A percentile compares a stretch with the other conserved stretches of the same genome.
These are phyloP conservation scores for Colletotrichum orchidophilum DNA, from an alignment of 2,329 filamentous ascomycete species.

Conservation along the genomic window DNA sequence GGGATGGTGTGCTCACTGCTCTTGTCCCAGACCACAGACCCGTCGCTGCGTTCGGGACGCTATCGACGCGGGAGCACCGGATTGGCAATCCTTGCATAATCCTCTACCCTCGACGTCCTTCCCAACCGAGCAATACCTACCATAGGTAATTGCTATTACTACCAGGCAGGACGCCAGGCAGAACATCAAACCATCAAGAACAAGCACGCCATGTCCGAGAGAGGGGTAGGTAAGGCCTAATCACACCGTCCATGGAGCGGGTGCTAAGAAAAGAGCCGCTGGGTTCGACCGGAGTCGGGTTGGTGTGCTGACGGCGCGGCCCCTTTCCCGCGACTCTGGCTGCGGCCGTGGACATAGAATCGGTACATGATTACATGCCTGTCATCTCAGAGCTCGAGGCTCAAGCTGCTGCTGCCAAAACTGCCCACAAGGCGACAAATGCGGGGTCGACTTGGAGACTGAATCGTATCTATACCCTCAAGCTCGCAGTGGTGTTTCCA, in stretches of 20 bases:
- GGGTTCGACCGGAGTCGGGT: background rate
- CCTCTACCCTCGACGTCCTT: background rate
- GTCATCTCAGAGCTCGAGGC: background rate
- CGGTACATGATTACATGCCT: background rate
- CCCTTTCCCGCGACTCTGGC: background rate
- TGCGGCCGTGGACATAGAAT: background rate
- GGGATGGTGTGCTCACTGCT: too few relatives aligned
- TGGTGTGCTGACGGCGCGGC: constrained; percentile 23
- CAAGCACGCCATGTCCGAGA: constrained; percentile 6
- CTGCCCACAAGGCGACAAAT: background rate
- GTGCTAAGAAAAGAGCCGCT: constrained; percentile 24
- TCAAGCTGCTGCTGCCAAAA: constrained; percentile 1
- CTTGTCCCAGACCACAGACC: background rate
- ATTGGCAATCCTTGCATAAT: constrained; percentile 2
- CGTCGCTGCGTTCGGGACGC: constrained; percentile 15
- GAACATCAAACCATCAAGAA: background rate
- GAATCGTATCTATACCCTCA: background rate
- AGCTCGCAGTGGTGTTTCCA: background rate
- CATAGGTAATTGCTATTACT: background rate
- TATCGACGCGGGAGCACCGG: constrained; percentile 18
- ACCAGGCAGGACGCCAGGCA: background rate
- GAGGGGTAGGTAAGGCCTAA: constrained; percentile 17
- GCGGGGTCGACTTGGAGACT: background rate
- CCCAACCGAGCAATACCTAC: background rate
- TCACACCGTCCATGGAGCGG: background rate